These are phyloP conservation scores for Sclerotinia subarctica DNA, from an alignment of 2,329 filamentous ascomycete genomes.

Conservation along the genomic window DNA sequence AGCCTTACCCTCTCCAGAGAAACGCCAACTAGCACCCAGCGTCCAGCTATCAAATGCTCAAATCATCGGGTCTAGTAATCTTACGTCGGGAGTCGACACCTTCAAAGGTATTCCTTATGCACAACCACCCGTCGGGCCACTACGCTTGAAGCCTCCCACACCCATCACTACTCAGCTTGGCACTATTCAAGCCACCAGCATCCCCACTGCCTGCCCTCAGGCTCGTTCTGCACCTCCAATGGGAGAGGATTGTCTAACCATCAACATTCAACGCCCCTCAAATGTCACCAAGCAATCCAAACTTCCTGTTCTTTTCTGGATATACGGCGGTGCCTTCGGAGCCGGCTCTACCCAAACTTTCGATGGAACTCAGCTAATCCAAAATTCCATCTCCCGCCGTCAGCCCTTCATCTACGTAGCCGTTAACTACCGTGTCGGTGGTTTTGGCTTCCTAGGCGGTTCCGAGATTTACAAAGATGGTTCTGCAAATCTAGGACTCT, in stretches of 20 bases:
- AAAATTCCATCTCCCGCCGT: conserved; percentile 60
- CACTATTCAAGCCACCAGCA: conserved; percentile 33
- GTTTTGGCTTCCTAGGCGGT: conserved; percentile 66
- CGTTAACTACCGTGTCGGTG: conserved; percentile 62
- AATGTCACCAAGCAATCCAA: conserved; percentile 49
- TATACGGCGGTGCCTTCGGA: conserved; percentile 33
- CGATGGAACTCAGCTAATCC: conserved; percentile 48
- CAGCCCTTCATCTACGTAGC: conserved; percentile 55
- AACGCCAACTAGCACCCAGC: neutral
- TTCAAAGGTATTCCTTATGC: conserved; percentile 41
- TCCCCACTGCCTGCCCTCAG: conserved; percentile 39
- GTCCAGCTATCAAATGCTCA: conserved; percentile 10
- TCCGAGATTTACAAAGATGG: conserved; percentile 50
- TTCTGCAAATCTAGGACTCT: conserved; percentile 59
- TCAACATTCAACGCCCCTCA: conserved; percentile 42
- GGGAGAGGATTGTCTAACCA: conserved; percentile 40
- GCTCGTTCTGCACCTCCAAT: neutral
- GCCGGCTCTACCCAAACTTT: conserved; percentile 50
- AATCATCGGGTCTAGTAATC: neutral
- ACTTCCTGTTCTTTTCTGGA: conserved; percentile 43
- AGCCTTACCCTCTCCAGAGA: neutral
- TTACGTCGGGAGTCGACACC: neutral
- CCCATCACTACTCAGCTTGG: conserved; percentile 27
- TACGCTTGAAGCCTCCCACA: conserved; percentile 44
- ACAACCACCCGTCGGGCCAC: conserved; percentile 41